A percentile compares a stretch with the other conserved stretches of the same genome.
Conservation (phyloP, 345 rosid genomes). For the Boechera retrofracta region DNA sequence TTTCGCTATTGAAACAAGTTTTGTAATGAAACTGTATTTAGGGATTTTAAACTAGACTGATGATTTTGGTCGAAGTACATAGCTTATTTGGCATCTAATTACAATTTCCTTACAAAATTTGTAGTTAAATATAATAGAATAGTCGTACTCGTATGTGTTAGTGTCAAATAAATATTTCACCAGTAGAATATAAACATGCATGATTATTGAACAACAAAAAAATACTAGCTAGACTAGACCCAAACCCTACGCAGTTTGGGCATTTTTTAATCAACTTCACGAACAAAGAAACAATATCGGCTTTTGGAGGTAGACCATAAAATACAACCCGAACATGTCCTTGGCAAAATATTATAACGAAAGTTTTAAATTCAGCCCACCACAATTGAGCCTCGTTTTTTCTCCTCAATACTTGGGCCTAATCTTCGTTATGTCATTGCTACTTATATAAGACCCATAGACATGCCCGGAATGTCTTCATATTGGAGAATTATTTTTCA, state of each 20-base stretch:
- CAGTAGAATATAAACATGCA: background rate
- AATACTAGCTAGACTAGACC: background rate
- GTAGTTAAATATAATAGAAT: background rate
- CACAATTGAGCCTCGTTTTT: background rate
- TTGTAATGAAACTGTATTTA: background rate
- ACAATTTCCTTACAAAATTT: background rate
- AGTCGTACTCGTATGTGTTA: background rate
- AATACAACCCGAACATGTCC: background rate
- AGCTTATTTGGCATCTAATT: background rate
- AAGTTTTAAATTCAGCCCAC: background rate
- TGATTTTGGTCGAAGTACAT: conserved; percentile 5
- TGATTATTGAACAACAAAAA: no score
- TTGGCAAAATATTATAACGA: background rate
- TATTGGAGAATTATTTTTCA: background rate
- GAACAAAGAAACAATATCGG: background rate
- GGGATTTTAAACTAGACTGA: background rate
- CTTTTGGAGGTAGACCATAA: conserved; percentile 6
- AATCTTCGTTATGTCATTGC: background rate
- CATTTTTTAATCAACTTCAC: background rate
- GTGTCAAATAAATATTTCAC: background rate
- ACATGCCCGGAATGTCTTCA: background rate
- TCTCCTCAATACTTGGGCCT: background rate
- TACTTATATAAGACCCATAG: background rate
- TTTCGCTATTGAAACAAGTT: background rate
- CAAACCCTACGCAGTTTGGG: background rate